Base-by-base conservation (phyloP, 164 flowering plant genomes). In the Annona squamosa region DNA sequence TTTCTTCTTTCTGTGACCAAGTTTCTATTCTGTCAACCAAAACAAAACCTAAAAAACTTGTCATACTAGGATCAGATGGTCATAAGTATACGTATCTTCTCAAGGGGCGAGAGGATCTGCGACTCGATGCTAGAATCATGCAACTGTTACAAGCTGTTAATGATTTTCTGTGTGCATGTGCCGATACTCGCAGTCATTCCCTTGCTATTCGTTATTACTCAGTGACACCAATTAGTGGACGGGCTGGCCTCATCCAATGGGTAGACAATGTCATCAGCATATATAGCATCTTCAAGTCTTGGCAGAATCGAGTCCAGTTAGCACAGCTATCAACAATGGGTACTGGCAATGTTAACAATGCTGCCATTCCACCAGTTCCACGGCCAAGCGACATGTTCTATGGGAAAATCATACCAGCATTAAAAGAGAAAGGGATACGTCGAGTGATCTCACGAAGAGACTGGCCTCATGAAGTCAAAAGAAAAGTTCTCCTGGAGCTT, bases 111-210 rank as follows among this genome's bases (percentile, higher is more conserved):
- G 99, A 95, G 77, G 99, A 95, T 81, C 79, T 92, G 75, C 97
- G 99, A 61, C 98, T 95, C 78, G 99, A 95, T 91, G 98, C 99
- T 37, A 88, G 99, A 85, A 90, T 95, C 68, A 92, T 95, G 99
- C 99, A 95, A 83, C 81, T 95, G 67, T 82, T 95, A 85, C 96
- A 95, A 80, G 97, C 99, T 74, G 78, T 95, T 63, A 87, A 95
- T 78, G 83, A 89, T 63, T 87, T 90, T 82, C 76, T 95, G 75
- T 81, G 78, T 75, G 86, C 96, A 65, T 86, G 91, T 77, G 70
- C 87, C 76, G 84, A 80, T 67, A 82, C 87, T 68, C 79, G 77
- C 73, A 69, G 86, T 70, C 84, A 79, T 67, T 80, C 83, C 37
- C 85, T 91, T 79, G 83, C 80, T 57, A 80, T 92, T 74, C 98